Conservation (phyloP, 2,329 filamentous ascomycete species). For the Stachybotrys chartarum region DNA sequence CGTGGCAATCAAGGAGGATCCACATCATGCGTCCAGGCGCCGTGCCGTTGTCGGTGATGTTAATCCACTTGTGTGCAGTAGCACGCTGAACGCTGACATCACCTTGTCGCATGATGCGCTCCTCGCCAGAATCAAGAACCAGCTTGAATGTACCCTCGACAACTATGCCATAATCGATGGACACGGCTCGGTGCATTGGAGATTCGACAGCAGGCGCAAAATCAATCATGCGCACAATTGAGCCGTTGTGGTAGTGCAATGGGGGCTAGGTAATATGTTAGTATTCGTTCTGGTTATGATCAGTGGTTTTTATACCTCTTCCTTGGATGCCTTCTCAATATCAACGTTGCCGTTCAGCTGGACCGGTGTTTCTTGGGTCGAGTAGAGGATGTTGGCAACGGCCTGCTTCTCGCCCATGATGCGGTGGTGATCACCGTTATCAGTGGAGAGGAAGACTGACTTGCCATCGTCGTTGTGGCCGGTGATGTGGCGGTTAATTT, state of each 20-base stretch:
- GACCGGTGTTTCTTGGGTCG: constrained; percentile 10
- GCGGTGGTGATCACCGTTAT: constrained; percentile 15
- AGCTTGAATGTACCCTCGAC: constrained; percentile 47
- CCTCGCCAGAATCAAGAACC: constrained; percentile 43
- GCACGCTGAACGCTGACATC: constrained; percentile 48
- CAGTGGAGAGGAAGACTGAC: constrained; percentile 10
- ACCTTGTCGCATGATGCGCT: constrained; percentile 36
- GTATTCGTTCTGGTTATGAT: background rate
- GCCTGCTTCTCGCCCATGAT: constrained; percentile 11
- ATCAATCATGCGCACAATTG: constrained; percentile 39
- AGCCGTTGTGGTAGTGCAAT: constrained; percentile 18
- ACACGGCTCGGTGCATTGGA: constrained; percentile 46
- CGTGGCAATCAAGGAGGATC: background rate
- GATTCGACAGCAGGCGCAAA: constrained; percentile 31
- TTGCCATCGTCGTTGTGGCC: constrained; percentile 8
- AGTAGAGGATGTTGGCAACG: constrained; percentile 16
- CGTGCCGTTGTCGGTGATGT: constrained; percentile 13
- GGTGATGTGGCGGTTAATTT: background rate
- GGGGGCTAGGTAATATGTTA: background rate
- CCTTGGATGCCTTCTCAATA: constrained; percentile 3
- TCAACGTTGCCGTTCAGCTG: constrained; percentile 10
- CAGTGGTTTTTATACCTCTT: background rate
- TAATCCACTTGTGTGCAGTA: constrained; percentile 48
- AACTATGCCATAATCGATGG: constrained; percentile 47
- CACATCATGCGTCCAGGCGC: background rate